These are phyloP conservation scores for Talaromyces verruculosus DNA, from an alignment of 2,329 filamentous ascomycete species.

Conservation along the genomic window DNA sequence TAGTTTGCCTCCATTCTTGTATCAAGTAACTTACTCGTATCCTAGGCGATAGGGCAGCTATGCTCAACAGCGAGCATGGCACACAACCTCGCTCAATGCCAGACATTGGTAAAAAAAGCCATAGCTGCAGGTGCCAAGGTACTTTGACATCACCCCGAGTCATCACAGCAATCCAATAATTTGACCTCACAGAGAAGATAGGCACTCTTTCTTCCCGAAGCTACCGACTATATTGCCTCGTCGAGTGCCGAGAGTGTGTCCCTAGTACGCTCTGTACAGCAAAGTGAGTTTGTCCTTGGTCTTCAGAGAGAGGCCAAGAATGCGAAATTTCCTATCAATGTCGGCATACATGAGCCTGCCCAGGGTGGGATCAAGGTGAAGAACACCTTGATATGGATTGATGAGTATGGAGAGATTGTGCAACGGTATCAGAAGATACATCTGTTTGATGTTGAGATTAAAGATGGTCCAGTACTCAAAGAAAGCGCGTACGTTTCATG, in stretches of 20 bases:
- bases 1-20: neutral
- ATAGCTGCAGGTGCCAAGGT: conserved; percentile 76
- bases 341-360: conserved; percentile 80
- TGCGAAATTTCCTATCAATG: conserved; percentile 70
- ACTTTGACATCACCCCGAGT: conserved; percentile 7
- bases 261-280: conserved; percentile 65
- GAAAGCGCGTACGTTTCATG: conserved; percentile 53
- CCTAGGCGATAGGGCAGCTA: conserved; percentile 82
- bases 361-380: conserved; percentile 54
- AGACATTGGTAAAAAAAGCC: conserved; percentile 69
- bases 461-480: conserved; percentile 57
- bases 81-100: conserved; percentile 78
- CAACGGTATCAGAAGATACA: conserved; percentile 84
- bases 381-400: conserved; percentile 68
- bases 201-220: conserved; percentile 89
- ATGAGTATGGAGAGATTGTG: conserved; percentile 57
- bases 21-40: conserved; percentile 14
- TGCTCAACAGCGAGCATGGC: conserved; percentile 77
- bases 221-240: conserved; percentile 79
- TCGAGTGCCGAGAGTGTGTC: conserved; percentile 66
- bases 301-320: conserved; percentile 66
- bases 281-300: conserved; percentile 73
- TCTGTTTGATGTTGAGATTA: conserved; percentile 73
- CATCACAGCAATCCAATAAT: neutral
- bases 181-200: conserved; percentile 33